Base-by-base conservation (phyloP, 2,329 filamentous ascomycete genomes). In the Diaporthe eres region DNA sequence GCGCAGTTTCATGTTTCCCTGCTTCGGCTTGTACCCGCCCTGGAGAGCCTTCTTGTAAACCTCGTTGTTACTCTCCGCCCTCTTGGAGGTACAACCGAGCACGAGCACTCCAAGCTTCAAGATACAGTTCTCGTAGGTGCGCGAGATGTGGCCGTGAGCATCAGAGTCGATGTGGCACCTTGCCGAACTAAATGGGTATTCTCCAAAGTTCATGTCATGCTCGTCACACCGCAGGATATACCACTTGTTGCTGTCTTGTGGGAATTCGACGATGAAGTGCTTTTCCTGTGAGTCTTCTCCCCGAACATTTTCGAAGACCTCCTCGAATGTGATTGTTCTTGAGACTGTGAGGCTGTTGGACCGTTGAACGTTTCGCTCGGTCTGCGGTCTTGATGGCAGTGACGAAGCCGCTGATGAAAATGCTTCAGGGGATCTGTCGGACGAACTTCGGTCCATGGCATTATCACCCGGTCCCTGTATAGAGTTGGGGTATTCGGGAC, bases 201-300 rank as follows among this genome's bases (percentile, higher is more conserved):
- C 44, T 4, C 34, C 61, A 28, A 73, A 65, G 49, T 55, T 63
- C 34, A 44, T 22, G n/a, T 44, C 47, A 9, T 73, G 58, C 47
- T 73, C 8, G 17, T 25, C 44, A 17, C 71, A 73, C 39, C 58
- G 47, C 6, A 65, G 22, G 7, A 73, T 65, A 17, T 65, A 73
- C 71, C 71, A 65, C 12, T 19, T 55, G 15, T 42, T 34, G 71
- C 34, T 55, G 3, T 5, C 4, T 4, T 3, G n/a, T 4, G 71
- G 71, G 8, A 25, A 49, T 37, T 39, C 19, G 5, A 65, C 25
- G n/a, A 73, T 73, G 58, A 31, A 65, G 47, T 51, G 61, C 47
- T 65, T 73, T 1, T 73, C 58, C 17, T 31, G 22, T 28, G 55
- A 63, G n/a, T n/a, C 47, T 28, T 19, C 6, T 1, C n/a, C 25